Evolutionary conservation across 2,329 filamentous ascomycete species (phyloP), one percentile per base, ranked within the genome.

Genomic region (Bipolaris cookei): DNA sequence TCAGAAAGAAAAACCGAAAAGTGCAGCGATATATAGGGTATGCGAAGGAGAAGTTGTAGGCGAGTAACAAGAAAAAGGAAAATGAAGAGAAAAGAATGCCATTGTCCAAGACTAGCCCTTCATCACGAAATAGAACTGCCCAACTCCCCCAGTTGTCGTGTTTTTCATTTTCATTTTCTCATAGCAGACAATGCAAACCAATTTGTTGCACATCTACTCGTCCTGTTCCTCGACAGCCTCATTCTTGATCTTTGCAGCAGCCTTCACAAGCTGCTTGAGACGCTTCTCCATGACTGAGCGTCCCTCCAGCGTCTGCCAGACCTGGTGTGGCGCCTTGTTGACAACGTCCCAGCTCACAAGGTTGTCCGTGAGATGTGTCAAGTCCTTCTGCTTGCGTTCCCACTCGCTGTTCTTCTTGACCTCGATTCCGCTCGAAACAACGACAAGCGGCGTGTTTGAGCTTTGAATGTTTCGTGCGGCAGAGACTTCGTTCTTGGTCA

Each of bases 331-430:
- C 3, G 93, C 92, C 61, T 88, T 85, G 55, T 90, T 86, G 10
- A 97, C 91, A 50, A 97, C 85, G 75, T 97, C 92, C 93, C 94
- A 99, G 37, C 84, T 81, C 55, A 90, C 76, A 49, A 98, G 79
- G 45, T 92, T 92, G 50, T 88, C 83, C 0, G 94, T 97, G 64
- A 98, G 80, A 57, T 84, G 86, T 6, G 88, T 92, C 59, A 97
- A 78, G 69, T 97, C 93, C 66, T 90, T 83, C 80, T 99, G 95
- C 75, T 92, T 92, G 62, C 84, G 80, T 73, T 90, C 88, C 95
- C 95, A 99, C 54, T 86, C 83, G 44, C 81, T 79, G 72, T 90
- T 88, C 46, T 77, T 82, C 55, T 86, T 83, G 52, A 92, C 82
- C 66, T 89, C 83, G 54, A 88, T 82, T 0, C 92, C 94, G 0